Evolutionary conservation across 257 asterid genomes (phyloP).

Genomic region (Fraxinus americana): DNA sequence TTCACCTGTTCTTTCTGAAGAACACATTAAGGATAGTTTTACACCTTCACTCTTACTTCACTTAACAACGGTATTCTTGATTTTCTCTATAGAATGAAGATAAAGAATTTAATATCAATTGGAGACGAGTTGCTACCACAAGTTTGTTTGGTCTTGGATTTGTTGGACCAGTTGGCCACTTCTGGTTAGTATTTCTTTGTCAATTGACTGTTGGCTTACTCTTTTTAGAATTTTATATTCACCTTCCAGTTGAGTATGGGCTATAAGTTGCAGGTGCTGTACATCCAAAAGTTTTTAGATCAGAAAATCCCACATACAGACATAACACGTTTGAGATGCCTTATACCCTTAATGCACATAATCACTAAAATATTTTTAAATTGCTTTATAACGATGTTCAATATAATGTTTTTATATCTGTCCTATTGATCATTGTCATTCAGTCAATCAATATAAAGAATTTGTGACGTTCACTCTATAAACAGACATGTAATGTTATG

Average conservation of each 20-base stretch:
- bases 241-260: slow-evolving; percentile 15
- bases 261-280: not conserved
- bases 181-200: slow-evolving; percentile 59
- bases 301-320: not conserved
- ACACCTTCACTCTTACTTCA: not conserved
- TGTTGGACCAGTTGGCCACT: slow-evolving; percentile 94
- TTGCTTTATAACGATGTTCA: slow-evolving; percentile 16
- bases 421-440: slow-evolving; percentile 6
- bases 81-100: slow-evolving; percentile 48
- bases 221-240: not conserved
- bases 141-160: slow-evolving; percentile 84
- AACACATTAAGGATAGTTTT: not conserved
- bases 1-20: not conserved
- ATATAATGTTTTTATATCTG: not conserved
- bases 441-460: slow-evolving; percentile 5
- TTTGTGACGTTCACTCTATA: not conserved
- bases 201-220: not conserved
- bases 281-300: slow-evolving; percentile 5
- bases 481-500: not conserved
- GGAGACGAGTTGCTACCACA: slow-evolving; percentile 87
- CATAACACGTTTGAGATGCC: not conserved
- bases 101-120: slow-evolving; percentile 63
- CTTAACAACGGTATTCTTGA: not conserved
- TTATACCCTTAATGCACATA: slow-evolving; percentile 1
- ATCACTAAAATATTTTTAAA: not conserved